Conservation (phyloP, 768 basidiomycete species). For the Termitomyces sp. region DNA sequence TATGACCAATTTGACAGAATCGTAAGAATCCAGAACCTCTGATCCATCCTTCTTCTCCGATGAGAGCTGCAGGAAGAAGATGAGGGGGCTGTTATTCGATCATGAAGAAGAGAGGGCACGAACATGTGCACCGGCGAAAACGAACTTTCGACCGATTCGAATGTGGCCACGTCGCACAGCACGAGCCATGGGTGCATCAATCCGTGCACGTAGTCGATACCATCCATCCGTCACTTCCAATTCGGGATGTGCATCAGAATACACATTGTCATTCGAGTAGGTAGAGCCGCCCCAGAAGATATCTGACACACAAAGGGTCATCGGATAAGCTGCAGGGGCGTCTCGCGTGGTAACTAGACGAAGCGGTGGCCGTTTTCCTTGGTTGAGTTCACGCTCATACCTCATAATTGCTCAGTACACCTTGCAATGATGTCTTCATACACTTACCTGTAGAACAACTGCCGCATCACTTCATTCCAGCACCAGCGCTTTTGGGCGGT, state of each 20-base stretch:
- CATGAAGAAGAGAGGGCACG: conserved; percentile 22
- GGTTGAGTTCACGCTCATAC: conserved; percentile 84
- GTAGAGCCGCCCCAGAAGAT: conserved; percentile 52
- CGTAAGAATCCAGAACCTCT: conserved; percentile 81
- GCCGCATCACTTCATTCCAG: conserved; percentile 77
- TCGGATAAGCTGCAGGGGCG: conserved; percentile 70
- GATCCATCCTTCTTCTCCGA: conserved; percentile 71
- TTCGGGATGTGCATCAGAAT: conserved; percentile 44
- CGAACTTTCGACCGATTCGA: conserved; percentile 79
- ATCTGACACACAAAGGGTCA: conserved; percentile 81
- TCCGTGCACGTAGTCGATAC: conserved; percentile 79
- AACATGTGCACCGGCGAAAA: conserved; percentile 76
- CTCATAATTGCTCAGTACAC: conserved; percentile 34
- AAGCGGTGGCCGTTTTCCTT: conserved; percentile 76
- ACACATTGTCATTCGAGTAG: conserved; percentile 33
- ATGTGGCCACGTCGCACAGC: conserved; percentile 68
- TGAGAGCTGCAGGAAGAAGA: conserved; percentile 46
- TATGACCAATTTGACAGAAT: conserved; percentile 61
- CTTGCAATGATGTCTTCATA: background rate
- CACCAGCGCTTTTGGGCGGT: conserved; percentile 63
- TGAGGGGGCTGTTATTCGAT: background rate
- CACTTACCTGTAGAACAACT: conserved; percentile 80
- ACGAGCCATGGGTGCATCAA: conserved; percentile 71
- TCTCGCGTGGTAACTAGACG: conserved; percentile 83
- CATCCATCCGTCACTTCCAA: conserved; percentile 97